A percentile compares a stretch with the other conserved stretches of the same genome.
phyloP scores from a whole-genome alignment of 768 basidiomycete genomes.

The Boletus rubescentipes region DNA sequence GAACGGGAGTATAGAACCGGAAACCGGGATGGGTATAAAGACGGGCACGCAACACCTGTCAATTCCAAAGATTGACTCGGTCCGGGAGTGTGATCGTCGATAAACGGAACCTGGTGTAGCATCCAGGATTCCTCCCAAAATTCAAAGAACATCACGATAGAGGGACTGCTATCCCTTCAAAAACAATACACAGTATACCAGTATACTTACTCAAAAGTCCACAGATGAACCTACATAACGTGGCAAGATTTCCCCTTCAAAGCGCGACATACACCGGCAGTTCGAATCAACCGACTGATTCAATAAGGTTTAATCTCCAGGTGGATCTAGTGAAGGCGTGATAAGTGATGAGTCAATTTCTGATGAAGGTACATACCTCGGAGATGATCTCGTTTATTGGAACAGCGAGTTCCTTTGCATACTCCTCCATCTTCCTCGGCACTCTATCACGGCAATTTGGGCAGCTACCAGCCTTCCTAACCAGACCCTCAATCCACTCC shows the following conservation, averaged over 20 bases:
- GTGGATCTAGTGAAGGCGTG: constrained; percentile 17
- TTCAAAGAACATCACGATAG: no score
- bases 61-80: no score
- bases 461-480: constrained; percentile 32
- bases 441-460: constrained; percentile 29
- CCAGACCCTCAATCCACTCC: constrained; percentile 33
- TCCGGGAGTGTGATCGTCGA: no score
- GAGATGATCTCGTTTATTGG: constrained; percentile 31
- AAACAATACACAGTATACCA: no score
- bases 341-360: not conserved
- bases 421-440: constrained; percentile 30
- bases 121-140: no score
- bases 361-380: constrained; percentile 20
- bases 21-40: no score
- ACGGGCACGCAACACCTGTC: no score
- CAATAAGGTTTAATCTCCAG: constrained; percentile 31
- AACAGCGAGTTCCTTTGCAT: constrained; percentile 26
- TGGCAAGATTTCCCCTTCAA: not conserved
- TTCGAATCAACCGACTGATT: constrained; percentile 17
- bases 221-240: constrained; percentile 5
- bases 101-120: no score
- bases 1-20: no score
- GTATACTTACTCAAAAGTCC: not conserved
- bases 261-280: constrained; percentile 1
- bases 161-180: no score